Percentiles rank a stretch among this genome's conserved stretches.
Evolutionary conservation across 148 eudicot genomes (phyloP).

Genomic region (Diospyros kaki): DNA sequence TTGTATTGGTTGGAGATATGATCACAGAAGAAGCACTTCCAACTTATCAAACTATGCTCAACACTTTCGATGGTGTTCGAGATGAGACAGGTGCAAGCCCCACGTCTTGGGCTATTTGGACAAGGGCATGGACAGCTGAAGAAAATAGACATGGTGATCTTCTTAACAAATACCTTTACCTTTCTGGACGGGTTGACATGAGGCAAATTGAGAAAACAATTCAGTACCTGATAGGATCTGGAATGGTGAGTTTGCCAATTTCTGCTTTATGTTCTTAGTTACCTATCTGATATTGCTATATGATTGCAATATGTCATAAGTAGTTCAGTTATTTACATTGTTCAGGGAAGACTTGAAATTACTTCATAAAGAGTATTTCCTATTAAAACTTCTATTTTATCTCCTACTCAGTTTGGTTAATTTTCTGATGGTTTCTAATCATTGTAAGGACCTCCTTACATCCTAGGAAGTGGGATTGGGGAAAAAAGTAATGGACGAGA

Average conservation of each 20-base stretch:
- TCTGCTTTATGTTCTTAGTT: not conserved
- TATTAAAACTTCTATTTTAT: too few species aligned
- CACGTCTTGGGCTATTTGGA: slow-evolving; percentile 56
- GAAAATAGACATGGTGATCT: slow-evolving; percentile 69
- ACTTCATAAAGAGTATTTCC: too few species aligned
- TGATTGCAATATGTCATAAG: not conserved
- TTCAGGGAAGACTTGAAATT: too few species aligned
- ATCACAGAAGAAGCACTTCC: slow-evolving; percentile 22
- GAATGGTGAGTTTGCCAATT: slow-evolving; percentile 39
- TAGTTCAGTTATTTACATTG: not conserved
- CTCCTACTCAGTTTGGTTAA: too few species aligned
- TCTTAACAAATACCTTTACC: slow-evolving; percentile 47
- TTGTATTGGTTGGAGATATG: slow-evolving; percentile 49
- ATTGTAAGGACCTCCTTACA: too few species aligned
- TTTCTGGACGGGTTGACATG: slow-evolving; percentile 62
- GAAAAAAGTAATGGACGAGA: too few species aligned
- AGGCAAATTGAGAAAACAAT: slow-evolving; percentile 46
- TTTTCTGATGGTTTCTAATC: too few species aligned
- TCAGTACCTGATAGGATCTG: slow-evolving; percentile 53
- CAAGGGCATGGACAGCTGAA: slow-evolving; percentile 62
- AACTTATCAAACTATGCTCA: slow-evolving; percentile 56
- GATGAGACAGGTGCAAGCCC: slow-evolving; percentile 59
- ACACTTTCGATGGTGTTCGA: slow-evolving; percentile 42
- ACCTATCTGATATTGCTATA: not conserved
- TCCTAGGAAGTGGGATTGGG: too few species aligned